Conservation (phyloP, 2,329 filamentous ascomycete genomes). For the Ophiostoma montium region DNA sequence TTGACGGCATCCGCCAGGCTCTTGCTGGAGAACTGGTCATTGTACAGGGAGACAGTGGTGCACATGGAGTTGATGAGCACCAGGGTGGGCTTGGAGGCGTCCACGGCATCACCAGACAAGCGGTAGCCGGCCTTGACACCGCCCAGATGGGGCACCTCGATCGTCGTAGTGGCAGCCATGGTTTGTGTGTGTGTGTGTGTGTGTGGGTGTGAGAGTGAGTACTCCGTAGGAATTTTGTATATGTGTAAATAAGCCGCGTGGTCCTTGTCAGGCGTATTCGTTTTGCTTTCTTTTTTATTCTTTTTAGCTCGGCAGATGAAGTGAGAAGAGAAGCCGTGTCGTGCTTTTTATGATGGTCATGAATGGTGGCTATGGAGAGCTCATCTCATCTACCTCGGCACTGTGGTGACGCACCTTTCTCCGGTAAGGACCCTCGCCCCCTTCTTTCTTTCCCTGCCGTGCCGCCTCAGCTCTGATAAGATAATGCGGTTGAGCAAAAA, state of each 20-base stretch:
- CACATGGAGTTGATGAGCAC: slow-evolving; percentile 39
- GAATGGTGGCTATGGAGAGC: too few relatives aligned
- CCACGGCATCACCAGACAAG: slow-evolving; percentile 20
- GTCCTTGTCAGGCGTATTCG: not conserved
- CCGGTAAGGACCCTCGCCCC: too few relatives aligned
- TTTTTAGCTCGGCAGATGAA: too few relatives aligned
- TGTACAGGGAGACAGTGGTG: slow-evolving; percentile 32
- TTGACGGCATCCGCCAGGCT: slow-evolving; percentile 29
- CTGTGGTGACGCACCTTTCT: too few relatives aligned
- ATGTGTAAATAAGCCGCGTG: too few relatives aligned
- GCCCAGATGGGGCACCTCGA: slow-evolving; percentile 33
- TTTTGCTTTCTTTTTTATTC: too few relatives aligned
- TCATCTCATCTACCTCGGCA: too few relatives aligned
- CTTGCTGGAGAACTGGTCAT: slow-evolving; percentile 27
- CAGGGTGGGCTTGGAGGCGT: slow-evolving; percentile 35
- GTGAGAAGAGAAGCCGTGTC: too few relatives aligned
- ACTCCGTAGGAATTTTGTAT: not conserved
- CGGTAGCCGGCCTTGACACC: slow-evolving; percentile 32
- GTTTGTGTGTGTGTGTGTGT: not conserved
- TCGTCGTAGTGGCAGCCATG: slow-evolving; percentile 16
- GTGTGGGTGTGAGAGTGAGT: not conserved
- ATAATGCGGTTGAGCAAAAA: too few relatives aligned
- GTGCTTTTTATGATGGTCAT: too few relatives aligned
- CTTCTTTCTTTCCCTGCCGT: too few relatives aligned
- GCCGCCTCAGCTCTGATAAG: too few relatives aligned